Conservation (phyloP, 139 green algal species). For the Desmodesmus armatus region DNA sequence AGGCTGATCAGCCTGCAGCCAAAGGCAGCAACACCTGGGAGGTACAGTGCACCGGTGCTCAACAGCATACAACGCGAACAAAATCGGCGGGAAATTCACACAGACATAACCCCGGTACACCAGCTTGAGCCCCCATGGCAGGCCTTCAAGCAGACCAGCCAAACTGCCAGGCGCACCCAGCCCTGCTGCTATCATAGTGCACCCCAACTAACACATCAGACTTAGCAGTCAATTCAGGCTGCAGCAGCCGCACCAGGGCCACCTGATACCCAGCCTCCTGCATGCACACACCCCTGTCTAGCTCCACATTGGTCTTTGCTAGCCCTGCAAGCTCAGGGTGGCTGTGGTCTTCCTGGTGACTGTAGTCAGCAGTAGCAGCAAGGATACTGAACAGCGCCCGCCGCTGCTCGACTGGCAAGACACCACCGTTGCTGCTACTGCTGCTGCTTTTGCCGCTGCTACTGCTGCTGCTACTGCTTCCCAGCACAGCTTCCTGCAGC, state of each 20-base stretch:
- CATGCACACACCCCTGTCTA: slow-evolving; percentile 14
- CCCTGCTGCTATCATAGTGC: too few species aligned
- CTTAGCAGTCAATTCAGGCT: slow-evolving; percentile 46
- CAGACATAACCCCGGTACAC: too few species aligned
- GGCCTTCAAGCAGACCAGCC: too few species aligned
- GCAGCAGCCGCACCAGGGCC: slow-evolving; percentile 28
- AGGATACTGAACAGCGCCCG: slow-evolving; percentile 10
- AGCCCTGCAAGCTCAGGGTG: slow-evolving; percentile 23
- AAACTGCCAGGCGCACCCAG: too few species aligned
- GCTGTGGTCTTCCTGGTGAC: slow-evolving; percentile 27
- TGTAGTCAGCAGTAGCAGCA: slow-evolving; percentile 37
- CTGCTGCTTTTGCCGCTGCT: slow-evolving; percentile 6
- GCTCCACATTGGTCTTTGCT: slow-evolving; percentile 45
- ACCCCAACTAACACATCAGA: slow-evolving; percentile 20
- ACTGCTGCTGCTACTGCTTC: background rate
- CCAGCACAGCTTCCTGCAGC: background rate
- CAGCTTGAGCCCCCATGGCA: too few species aligned
- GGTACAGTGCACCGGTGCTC: too few species aligned
- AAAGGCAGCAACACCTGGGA: too few species aligned
- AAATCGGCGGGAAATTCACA: too few species aligned
- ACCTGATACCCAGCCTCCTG: slow-evolving; percentile 8
- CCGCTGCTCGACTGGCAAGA: background rate
- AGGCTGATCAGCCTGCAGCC: too few species aligned
- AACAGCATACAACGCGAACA: too few species aligned
- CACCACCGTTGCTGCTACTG: background rate